phyloP scores from a whole-genome alignment of 2,329 filamentous ascomycete species.

The Colletotrichum sp. region DNA sequence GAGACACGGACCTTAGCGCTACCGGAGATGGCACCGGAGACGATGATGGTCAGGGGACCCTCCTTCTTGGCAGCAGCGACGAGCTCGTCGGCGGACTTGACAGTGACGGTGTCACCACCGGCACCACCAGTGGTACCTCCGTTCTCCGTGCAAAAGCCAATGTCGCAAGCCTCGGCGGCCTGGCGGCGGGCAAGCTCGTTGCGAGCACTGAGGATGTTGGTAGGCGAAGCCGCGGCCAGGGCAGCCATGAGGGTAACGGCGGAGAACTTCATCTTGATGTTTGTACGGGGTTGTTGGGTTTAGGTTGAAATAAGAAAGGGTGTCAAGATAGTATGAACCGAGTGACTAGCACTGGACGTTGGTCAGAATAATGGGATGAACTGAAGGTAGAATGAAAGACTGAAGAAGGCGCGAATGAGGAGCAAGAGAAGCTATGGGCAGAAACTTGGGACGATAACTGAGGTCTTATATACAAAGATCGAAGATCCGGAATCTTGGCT shows the following conservation, averaged over 20 bases:
- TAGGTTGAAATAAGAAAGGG: background rate
- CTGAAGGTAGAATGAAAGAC: background rate
- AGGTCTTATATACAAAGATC: background rate
- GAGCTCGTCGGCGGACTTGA: conserved; percentile 29
- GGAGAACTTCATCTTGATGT: conserved; percentile 18
- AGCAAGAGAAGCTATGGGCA: background rate
- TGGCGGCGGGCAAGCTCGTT: conserved; percentile 18
- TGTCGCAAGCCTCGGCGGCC: conserved; percentile 24
- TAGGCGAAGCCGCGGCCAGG: conserved; percentile 15
- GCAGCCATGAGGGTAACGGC: conserved; percentile 17
- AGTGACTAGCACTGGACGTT: conserved; percentile 8
- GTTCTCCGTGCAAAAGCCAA: conserved; percentile 35
- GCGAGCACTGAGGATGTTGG: conserved; percentile 14
- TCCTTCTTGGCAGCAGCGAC: conserved; percentile 28
- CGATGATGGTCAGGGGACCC: conserved; percentile 33
- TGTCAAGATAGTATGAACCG: background rate
- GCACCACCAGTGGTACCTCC: conserved; percentile 36
- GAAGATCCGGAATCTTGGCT: background rate
- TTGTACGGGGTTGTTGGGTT: conserved; percentile 14
- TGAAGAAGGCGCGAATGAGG: background rate
- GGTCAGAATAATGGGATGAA: background rate
- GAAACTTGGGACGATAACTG: background rate
- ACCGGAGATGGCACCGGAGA: conserved; percentile 31
- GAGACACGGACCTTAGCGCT: conserved; percentile 32
- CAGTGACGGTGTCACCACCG: conserved; percentile 32